phyloP scores from a whole-genome alignment of 371 early-diverging fungal species.

The Rhizopus delemar region DNA sequence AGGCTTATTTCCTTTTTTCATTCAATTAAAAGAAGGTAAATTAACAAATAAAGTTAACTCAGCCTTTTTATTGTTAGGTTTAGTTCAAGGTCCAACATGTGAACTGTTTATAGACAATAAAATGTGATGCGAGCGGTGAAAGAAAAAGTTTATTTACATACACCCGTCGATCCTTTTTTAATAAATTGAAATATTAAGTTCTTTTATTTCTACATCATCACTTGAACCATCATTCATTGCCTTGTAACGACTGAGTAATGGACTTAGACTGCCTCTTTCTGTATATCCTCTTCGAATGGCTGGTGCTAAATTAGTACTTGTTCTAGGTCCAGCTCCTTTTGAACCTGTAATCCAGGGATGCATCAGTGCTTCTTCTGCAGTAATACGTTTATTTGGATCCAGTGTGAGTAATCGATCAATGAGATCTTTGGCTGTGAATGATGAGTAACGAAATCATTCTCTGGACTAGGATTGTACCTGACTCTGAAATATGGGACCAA shows the following conservation, averaged over 20 bases:
- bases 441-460: neutral
- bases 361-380: slow-evolving; percentile 71
- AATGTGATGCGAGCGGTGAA: too few relatives aligned
- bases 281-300: slow-evolving; percentile 24
- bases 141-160: too few relatives aligned
- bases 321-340: slow-evolving; percentile 25
- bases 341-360: slow-evolving; percentile 71
- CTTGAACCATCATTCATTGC: neutral
- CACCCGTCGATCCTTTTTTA: too few relatives aligned
- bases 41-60: too few relatives aligned
- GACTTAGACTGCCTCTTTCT: slow-evolving; percentile 16
- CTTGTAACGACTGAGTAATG: neutral
- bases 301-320: slow-evolving; percentile 35
- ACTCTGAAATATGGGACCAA: slow-evolving; percentile 77
- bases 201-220: neutral
- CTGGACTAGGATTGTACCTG: slow-evolving; percentile 40
- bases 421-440: slow-evolving; percentile 75
- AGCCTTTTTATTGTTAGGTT: too few relatives aligned
- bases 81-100: too few relatives aligned
- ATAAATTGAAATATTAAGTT: neutral
- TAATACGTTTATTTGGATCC: slow-evolving; percentile 70
- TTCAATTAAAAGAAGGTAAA: too few relatives aligned
- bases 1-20: too few relatives aligned
- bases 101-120: too few relatives aligned
- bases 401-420: slow-evolving; percentile 71